A percentile compares a stretch with the other conserved stretches of the same genome.
Conservation (phyloP, 345 rosid species). For the Eutrema japonicum region DNA sequence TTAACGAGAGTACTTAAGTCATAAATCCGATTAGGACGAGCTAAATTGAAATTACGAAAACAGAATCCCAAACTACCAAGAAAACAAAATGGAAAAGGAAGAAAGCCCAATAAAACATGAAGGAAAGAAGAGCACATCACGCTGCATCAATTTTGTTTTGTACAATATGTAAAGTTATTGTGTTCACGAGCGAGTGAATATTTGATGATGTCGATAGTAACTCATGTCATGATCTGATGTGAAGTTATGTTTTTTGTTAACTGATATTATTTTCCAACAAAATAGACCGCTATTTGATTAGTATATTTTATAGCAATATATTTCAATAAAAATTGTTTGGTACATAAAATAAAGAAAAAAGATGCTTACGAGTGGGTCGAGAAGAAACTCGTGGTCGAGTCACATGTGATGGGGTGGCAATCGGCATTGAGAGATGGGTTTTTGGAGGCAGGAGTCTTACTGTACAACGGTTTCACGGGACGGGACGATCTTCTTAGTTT, state of each 20-base stretch:
- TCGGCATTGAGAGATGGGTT: conserved; percentile 71
- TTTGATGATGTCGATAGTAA: too few species aligned
- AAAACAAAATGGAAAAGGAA: conserved; percentile 4
- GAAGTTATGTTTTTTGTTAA: too few species aligned
- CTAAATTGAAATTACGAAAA: background rate
- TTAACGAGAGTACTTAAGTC: too few species aligned
- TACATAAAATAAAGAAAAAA: background rate
- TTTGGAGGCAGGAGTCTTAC: conserved; percentile 64
- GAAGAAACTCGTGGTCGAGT: conserved; percentile 58
- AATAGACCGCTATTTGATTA: too few species aligned
- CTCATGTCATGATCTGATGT: too few species aligned
- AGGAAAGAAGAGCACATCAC: background rate
- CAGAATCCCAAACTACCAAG: background rate
- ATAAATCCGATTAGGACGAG: too few species aligned
- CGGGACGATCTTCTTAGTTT: conserved; percentile 54
- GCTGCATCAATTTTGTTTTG: conserved; percentile 7
- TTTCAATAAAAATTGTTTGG: too few species aligned
- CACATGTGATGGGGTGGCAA: conserved; percentile 61
- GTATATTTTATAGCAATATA: too few species aligned
- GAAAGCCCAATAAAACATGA: background rate
- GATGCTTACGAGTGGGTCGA: conserved; percentile 75
- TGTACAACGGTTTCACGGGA: conserved; percentile 69
- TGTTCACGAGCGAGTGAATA: background rate
- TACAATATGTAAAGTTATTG: conserved; percentile 4
- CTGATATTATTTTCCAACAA: too few species aligned